phyloP scores from a whole-genome alignment of 768 basidiomycete species.

The Lactarius vividus region DNA sequence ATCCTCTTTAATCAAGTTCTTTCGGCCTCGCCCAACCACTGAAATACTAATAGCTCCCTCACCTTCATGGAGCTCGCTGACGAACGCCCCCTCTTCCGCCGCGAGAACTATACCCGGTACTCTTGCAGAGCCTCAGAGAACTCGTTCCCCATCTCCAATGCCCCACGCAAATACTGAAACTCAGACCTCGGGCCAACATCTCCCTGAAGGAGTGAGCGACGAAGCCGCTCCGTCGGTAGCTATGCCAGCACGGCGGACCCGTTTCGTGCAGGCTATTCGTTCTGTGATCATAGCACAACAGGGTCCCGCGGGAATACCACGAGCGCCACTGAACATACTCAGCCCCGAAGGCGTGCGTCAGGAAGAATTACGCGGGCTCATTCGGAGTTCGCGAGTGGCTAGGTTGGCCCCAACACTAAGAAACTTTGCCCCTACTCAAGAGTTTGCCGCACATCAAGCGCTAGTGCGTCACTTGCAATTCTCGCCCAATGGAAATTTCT shows the following conservation, averaged over 20 bases:
- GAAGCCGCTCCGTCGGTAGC: not conserved
- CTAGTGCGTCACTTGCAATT: constrained; percentile 74
- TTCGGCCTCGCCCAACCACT: not conserved
- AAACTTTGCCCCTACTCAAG: constrained; percentile 54
- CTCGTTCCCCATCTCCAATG: constrained; percentile 15
- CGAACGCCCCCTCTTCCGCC: constrained; percentile 10
- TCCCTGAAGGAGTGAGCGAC: constrained; percentile 25
- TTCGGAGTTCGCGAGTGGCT: constrained; percentile 52
- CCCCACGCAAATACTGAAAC: not conserved
- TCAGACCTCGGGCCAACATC: not conserved
- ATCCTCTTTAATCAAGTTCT: not conserved
- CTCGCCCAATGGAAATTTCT: constrained; percentile 68
- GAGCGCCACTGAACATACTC: constrained; percentile 33
- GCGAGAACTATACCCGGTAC: constrained; percentile 2
- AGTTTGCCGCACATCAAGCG: constrained; percentile 61
- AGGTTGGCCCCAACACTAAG: constrained; percentile 53
- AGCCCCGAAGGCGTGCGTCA: constrained; percentile 20
- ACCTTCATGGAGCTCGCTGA: constrained; percentile 20
- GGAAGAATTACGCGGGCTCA: constrained; percentile 31
- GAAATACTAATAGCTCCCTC: constrained; percentile 15
- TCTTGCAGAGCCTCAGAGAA: constrained; percentile 7
- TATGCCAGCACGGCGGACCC: constrained; percentile 33
- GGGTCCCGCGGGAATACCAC: constrained; percentile 30
- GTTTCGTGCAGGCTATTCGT: constrained; percentile 45
- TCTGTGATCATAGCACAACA: constrained; percentile 46